Evolutionary conservation across 1,284 basidiomycete genomes (phyloP).

Genomic region (Lignosus rhinocerotis): DNA sequence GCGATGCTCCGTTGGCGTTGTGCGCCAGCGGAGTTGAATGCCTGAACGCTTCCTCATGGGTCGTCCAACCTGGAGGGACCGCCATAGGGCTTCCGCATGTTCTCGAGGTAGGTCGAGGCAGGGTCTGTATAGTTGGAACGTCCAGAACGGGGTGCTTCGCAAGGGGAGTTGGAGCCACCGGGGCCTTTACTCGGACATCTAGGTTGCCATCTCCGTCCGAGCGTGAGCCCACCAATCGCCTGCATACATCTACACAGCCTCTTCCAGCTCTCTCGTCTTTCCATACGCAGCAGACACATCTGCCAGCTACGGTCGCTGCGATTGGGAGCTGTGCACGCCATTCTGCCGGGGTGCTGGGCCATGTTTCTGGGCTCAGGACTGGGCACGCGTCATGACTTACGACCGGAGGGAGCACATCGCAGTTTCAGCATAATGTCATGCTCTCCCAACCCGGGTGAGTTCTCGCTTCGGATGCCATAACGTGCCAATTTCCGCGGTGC

Average conservation of each 20-base stretch:
- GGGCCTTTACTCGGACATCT: neutral
- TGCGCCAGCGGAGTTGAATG: neutral
- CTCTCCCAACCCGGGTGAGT: neutral
- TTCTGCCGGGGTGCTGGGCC: neutral
- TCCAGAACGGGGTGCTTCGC: neutral
- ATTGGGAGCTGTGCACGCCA: neutral
- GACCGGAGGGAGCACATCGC: neutral
- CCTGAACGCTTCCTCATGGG: neutral
- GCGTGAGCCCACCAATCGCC: neutral
- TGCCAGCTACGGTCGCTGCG: neutral
- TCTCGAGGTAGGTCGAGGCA: neutral
- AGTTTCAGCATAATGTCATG: neutral
- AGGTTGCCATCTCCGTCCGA: neutral
- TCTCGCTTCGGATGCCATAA: neutral
- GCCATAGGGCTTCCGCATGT: neutral
- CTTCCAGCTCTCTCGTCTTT: neutral
- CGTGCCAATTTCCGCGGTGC: neutral
- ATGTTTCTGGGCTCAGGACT: neutral
- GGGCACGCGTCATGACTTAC: neutral
- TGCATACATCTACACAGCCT: neutral
- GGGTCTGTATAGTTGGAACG: neutral
- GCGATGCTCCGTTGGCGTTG: neutral
- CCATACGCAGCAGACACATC: neutral
- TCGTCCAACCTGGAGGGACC: neutral
- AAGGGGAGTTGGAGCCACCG: neutral